These are phyloP conservation scores for Echinochloa phyllopogon DNA, from an alignment of 176 grass and related monocot genomes.

Conservation along the genomic window DNA sequence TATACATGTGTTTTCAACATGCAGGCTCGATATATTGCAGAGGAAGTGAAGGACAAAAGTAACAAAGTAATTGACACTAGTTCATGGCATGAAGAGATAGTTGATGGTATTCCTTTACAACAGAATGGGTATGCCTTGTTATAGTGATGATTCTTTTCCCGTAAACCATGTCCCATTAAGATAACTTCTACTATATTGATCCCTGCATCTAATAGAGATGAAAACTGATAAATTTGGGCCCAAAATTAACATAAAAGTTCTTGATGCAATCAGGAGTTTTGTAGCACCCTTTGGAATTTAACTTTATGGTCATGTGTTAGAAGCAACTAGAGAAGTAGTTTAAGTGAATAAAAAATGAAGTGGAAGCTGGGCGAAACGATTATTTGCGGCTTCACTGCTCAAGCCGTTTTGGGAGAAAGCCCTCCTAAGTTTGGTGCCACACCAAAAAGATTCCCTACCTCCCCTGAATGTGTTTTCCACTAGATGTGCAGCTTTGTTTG, in stretches of 20 bases:
- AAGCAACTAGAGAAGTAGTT: background rate
- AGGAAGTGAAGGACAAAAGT: slow-evolving; percentile 85
- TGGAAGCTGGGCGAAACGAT: no score
- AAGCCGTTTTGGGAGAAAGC: no score
- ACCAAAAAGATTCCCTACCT: background rate
- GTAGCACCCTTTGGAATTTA: background rate
- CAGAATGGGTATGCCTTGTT: slow-evolving; percentile 63
- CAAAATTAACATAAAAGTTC: background rate
- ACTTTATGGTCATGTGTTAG: background rate
- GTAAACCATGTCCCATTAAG: background rate
- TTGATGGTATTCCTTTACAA: slow-evolving; percentile 60
- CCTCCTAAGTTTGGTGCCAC: background rate
- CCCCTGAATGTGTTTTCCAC: background rate
- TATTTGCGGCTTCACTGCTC: no score
- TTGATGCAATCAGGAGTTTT: background rate
- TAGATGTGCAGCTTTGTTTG: background rate
- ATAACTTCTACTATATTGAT: background rate
- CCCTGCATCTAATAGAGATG: background rate
- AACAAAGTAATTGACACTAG: slow-evolving; percentile 57
- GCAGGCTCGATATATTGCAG: slow-evolving; percentile 70
- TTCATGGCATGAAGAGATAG: slow-evolving; percentile 52
- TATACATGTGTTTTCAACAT: slow-evolving; percentile 38
- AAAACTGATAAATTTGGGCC: background rate
- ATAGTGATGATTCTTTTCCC: background rate
- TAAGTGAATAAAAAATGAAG: background rate